Evolutionary conservation across 805 yeast genomes (phyloP), one percentile per base, ranked within the genome.

Genomic region (Cephaloascus fragrans): DNA sequence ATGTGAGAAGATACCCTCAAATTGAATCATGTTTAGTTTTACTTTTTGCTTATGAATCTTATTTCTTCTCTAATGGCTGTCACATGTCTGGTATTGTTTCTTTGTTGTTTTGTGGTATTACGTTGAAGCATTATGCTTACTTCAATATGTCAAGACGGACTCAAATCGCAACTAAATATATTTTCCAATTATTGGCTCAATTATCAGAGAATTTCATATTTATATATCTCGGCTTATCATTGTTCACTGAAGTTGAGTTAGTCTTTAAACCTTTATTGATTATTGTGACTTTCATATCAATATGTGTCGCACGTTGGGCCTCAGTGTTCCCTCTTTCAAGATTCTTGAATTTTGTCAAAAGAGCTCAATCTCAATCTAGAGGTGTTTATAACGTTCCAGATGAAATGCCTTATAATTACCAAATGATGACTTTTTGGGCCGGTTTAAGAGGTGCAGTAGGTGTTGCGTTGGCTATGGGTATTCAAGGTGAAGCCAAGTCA

Each of bases 371-470:
- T 18, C 70, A 73, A 43, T 69, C 77, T 18, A 49, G 61, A 38
- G 78, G 77, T 4, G 49, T 63, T 9, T 61, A 55, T 52, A 51
- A 69, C 2, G 62, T 72, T 9, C 83, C 84, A 2, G 96, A 88
- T 51, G 97, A 90, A 61, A 88, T 93, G 44, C 93, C 96, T 19
- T 90, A 86, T 51, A 86, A 83, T 44, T 93, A 93, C 59, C 98
- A 93, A 62, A 87, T 88, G 85, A 93, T 93, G 98, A 87, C 90
- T 37, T 93, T 93, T 58, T 93, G 99, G 99, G 98, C 98, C 2
- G 99, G 99, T 3, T 68, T 93, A 41, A 73, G 99, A 54, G 99
- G 99, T 43, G 99, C 99, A 1, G 99, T 93, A 28, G 99, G 99
- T 47, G 99, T 93, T 3, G 99, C 98, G 0, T 72, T 93, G 52